Conservation (phyloP, 2,329 filamentous ascomycete genomes). For the Chaetothyriales sp. region DNA sequence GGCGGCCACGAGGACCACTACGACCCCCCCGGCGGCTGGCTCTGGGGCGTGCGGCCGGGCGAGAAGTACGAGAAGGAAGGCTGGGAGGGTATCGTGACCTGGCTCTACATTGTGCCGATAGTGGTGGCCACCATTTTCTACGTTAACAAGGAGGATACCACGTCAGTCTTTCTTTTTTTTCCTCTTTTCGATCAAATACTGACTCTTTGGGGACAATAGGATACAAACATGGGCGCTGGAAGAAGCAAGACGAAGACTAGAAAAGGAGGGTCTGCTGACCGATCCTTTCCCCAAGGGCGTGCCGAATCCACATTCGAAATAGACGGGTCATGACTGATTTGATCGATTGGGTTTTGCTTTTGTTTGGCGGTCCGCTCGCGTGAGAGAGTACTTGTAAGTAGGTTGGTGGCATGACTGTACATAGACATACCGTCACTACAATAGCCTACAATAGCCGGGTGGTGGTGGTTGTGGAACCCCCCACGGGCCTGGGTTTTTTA, state of each 20-base stretch:
- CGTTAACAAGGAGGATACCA: conserved; percentile 96
- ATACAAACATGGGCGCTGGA: conserved; percentile 99
- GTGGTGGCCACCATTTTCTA: conserved; percentile 63
- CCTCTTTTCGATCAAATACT: background rate
- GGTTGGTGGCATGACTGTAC: too few species aligned
- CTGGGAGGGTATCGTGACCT: conserved; percentile 51
- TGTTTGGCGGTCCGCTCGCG: too few species aligned
- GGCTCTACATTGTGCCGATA: conserved; percentile 58
- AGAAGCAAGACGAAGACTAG: conserved; percentile 86
- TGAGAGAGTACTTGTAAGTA: too few species aligned
- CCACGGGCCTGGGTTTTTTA: too few species aligned
- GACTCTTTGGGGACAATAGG: conserved; percentile 36
- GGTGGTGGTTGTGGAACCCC: too few species aligned
- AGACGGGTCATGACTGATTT: background rate
- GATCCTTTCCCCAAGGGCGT: conserved; percentile 32
- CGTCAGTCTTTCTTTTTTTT: conserved; percentile 49
- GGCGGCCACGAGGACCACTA: conserved; percentile 43
- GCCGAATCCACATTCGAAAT: background rate
- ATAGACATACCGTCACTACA: too few species aligned
- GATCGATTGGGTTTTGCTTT: too few species aligned
- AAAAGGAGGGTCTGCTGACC: conserved; percentile 84
- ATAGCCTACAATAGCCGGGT: too few species aligned
- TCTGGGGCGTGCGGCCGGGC: conserved; percentile 85
- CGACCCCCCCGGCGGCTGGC: conserved; percentile 80
- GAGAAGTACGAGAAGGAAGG: conserved; percentile 94